phyloP scores from a whole-genome alignment of 2,329 filamentous ascomycete species.

The Cercospora berteroae region DNA sequence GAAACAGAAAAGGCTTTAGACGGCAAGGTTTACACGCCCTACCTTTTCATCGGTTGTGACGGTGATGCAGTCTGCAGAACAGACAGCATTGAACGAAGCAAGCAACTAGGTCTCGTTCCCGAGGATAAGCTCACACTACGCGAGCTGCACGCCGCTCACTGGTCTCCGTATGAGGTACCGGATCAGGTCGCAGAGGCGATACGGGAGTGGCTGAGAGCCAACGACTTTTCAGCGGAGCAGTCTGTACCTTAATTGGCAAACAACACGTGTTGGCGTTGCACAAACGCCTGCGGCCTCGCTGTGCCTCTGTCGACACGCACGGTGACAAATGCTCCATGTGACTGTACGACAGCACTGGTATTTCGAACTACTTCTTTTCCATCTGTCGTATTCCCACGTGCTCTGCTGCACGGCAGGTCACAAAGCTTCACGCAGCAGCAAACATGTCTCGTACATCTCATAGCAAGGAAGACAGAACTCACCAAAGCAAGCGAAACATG shows the following conservation, averaged over 20 bases:
- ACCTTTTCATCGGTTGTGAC: conserved; percentile 38
- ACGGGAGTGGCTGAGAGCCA: conserved; percentile 23
- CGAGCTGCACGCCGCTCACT: conserved; percentile 28
- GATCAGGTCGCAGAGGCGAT: conserved; percentile 26
- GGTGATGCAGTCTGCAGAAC: conserved; percentile 30
- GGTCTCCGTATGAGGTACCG: conserved; percentile 31
- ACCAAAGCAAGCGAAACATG: neutral
- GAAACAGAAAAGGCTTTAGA: conserved; percentile 23
- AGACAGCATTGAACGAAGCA: conserved; percentile 22
- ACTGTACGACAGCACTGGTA: neutral
- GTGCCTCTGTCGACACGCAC: neutral
- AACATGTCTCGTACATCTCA: neutral
- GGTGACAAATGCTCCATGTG: conserved; percentile 4
- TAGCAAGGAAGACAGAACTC: neutral
- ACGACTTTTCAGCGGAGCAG: conserved; percentile 16
- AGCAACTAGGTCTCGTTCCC: conserved; percentile 26
- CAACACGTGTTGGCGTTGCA: neutral
- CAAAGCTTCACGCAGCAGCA: neutral
- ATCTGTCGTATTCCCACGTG: neutral
- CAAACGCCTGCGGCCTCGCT: neutral
- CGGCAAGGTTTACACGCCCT: conserved; percentile 34
- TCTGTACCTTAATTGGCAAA: conserved; percentile 4
- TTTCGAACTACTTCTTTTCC: neutral
- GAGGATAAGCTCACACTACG: conserved; percentile 21
- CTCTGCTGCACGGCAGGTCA: neutral